Conservation (phyloP, 176 grass and related monocot genomes). For the Musa acuminata region DNA sequence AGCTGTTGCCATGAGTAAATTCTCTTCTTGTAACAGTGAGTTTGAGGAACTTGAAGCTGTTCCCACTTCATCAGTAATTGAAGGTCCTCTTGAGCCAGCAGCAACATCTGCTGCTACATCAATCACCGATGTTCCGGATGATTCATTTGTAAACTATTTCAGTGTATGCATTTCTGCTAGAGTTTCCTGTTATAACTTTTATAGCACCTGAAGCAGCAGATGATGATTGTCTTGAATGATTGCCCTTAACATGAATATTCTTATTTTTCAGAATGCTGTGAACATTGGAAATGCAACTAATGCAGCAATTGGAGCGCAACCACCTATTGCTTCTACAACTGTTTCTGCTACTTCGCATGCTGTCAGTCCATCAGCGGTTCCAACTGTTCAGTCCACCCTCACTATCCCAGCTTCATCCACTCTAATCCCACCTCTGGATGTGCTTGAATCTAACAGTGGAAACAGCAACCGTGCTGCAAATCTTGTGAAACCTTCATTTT, state of each 20-base stretch:
- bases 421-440: background rate
- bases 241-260: background rate
- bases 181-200: background rate
- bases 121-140: constrained; percentile 13
- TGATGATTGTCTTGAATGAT: background rate
- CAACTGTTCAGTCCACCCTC: constrained; percentile 1
- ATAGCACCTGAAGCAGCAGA: background rate
- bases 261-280: constrained; percentile 7
- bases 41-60: constrained; percentile 21
- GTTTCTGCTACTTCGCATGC: background rate
- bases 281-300: constrained; percentile 14
- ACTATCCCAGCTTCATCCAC: constrained; percentile 9
- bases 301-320: constrained; percentile 2
- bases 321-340: background rate
- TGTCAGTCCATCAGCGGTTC: constrained; percentile 2
- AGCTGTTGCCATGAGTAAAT: background rate
- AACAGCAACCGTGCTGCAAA: background rate
- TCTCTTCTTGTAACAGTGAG: constrained; percentile 2
- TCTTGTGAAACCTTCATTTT: constrained; percentile 21
- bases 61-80: constrained; percentile 14
- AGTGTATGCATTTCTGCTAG: constrained; percentile 2
- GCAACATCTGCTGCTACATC: constrained; percentile 4
- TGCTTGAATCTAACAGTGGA: constrained; percentile 4
- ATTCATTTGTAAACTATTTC: constrained; percentile 22
- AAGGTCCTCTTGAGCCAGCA: constrained; percentile 13